Percentiles rank a stretch among this genome's conserved stretches.
Evolutionary conservation across 352 stramenopile species (phyloP).

Genomic region (Phytophthora cryptogea): DNA sequence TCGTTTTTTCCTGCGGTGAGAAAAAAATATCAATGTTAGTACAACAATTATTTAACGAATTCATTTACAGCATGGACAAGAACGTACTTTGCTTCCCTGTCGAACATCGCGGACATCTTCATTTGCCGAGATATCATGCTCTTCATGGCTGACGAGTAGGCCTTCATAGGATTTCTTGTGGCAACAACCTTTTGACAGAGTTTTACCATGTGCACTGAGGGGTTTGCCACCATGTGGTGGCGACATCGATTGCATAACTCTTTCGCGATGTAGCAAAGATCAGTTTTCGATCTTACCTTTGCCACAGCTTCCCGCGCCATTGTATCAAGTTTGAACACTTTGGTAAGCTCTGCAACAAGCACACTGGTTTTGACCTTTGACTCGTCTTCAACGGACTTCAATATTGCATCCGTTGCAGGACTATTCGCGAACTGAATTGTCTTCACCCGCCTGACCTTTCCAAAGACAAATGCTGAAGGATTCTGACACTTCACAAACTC

Average conservation of each 20-base stretch:
- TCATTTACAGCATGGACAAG: not conserved
- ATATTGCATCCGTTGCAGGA: constrained; percentile 58
- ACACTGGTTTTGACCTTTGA: constrained; percentile 52
- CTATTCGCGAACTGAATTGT: constrained; percentile 72
- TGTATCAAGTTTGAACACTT: constrained; percentile 80
- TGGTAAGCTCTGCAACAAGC: constrained; percentile 66
- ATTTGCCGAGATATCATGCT: constrained; percentile 87
- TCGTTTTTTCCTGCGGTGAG: constrained; percentile 66
- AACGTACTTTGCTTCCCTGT: constrained; percentile 76
- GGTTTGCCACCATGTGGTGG: constrained; percentile 83
- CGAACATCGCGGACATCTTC: constrained; percentile 75
- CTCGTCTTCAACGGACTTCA: constrained; percentile 65
- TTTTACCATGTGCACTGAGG: constrained; percentile 84
- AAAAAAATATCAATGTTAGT: constrained; percentile 27
- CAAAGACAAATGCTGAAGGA: constrained; percentile 71
- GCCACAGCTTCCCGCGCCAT: constrained; percentile 74
- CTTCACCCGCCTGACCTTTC: constrained; percentile 67
- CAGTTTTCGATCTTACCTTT: constrained; percentile 60
- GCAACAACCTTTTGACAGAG: constrained; percentile 76
- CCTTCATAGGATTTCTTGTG: constrained; percentile 76
- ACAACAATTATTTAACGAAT: not conserved
- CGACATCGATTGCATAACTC: constrained; percentile 79
- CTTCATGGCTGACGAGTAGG: constrained; percentile 86
- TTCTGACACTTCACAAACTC: constrained; percentile 72
- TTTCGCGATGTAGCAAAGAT: constrained; percentile 76